Evolutionary conservation across 805 yeast species (phyloP).

Genomic region (Cyberlindnera americana): DNA sequence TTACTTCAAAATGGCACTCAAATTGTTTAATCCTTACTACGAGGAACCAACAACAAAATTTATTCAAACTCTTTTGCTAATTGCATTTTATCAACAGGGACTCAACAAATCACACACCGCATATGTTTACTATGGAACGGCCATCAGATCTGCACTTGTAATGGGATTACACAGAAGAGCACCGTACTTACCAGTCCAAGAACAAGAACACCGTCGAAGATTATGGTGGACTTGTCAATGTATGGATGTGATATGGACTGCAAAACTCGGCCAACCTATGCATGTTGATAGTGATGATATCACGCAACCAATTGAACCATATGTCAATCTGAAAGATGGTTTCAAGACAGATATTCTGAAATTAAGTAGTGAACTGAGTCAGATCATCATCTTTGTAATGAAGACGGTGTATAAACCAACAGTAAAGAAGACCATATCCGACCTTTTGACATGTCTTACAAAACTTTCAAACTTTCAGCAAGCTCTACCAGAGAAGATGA

Average conservation of each 20-base stretch:
- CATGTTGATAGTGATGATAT: slow-evolving; percentile 33
- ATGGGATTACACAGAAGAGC: slow-evolving; percentile 32
- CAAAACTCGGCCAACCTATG: slow-evolving; percentile 35
- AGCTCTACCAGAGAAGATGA: slow-evolving; percentile 20
- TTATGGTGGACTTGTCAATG: slow-evolving; percentile 40
- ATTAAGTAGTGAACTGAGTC: slow-evolving; percentile 24
- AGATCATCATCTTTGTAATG: slow-evolving; percentile 30
- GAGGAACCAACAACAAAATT: slow-evolving; percentile 32
- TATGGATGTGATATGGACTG: slow-evolving; percentile 35
- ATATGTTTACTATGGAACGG: slow-evolving; percentile 34
- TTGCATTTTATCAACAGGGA: slow-evolving; percentile 35
- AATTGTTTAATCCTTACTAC: slow-evolving; percentile 28
- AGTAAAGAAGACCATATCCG: slow-evolving; percentile 26
- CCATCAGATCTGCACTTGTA: slow-evolving; percentile 31
- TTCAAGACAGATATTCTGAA: slow-evolving; percentile 29
- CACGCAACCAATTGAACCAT: slow-evolving; percentile 27
- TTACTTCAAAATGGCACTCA: slow-evolving; percentile 30
- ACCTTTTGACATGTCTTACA: slow-evolving; percentile 22
- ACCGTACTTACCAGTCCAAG: slow-evolving; percentile 19
- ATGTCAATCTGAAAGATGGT: slow-evolving; percentile 29
- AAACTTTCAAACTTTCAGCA: slow-evolving; percentile 26
- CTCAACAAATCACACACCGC: slow-evolving; percentile 35
- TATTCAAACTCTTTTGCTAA: slow-evolving; percentile 33
- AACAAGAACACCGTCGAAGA: slow-evolving; percentile 32
- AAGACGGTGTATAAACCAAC: slow-evolving; percentile 31